Evolutionary conservation across 768 basidiomycete genomes (phyloP), one percentile per base, ranked within the genome.

Genomic region (Boletus insuetus): DNA sequence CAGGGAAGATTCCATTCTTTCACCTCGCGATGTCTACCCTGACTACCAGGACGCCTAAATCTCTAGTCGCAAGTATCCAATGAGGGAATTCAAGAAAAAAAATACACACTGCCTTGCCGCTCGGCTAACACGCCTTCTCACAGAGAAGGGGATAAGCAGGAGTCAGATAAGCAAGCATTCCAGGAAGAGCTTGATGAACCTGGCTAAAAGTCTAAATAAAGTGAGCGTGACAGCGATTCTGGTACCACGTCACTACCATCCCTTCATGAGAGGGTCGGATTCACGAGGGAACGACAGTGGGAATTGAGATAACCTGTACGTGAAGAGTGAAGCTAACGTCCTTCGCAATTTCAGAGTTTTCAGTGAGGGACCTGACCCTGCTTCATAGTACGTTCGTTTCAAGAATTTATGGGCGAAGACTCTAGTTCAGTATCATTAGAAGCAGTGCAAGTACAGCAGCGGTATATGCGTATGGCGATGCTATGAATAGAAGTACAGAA

Each of bases 181-280:
- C 45, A 20, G 58, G 59, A 54, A 55, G 50, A 52, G 24, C 50
- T 46, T 55, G 66, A 56, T 45, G 58, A 60, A 55, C 58, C 54
- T 63, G 66, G 51, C 43, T 58, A 58, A 62, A 64, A 67, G 65
- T 59, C 58, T 60, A 69, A 62, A 69, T 64, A 51, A 55, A 57
- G 60, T 49, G 26, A 32, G 29, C 43, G 31, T 31, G 34, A 49
- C 37, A 31, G 42, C 17, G 17, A 43, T 42, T 35, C 12, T 49
- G 40, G 39, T 55, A 54, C 65, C 65, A 65, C 56, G 53, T 47
- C 53, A 44, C 22, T 22, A 16, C 51, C 26, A 51, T 63, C 56
- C 65, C 64, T 53, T 39, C n/a, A 8, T 42, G 45, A 45, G 43
- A 51, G 38, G 52, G 45, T 34, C 10, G 19, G 22, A 24, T 39